phyloP scores from a whole-genome alignment of 2,329 filamentous ascomycete genomes.

The Verticillium zaregamsianum region DNA sequence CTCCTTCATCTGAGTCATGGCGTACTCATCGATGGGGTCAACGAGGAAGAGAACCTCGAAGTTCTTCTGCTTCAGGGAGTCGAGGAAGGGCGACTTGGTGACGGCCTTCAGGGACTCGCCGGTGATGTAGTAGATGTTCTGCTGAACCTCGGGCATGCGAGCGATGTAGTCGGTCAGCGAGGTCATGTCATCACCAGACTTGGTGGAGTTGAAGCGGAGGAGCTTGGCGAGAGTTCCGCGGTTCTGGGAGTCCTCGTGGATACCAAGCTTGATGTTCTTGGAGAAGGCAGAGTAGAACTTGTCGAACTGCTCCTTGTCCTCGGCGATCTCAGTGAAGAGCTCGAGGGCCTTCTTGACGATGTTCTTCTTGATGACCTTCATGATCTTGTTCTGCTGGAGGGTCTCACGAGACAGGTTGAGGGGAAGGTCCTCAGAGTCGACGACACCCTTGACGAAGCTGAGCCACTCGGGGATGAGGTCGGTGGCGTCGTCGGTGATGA shows the following conservation, averaged over 20 bases:
- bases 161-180: constrained; percentile 97
- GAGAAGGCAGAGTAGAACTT: constrained; percentile 99
- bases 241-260: constrained; percentile 99
- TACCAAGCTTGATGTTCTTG: constrained; percentile 99
- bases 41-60: constrained; percentile 99
- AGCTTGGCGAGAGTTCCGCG: constrained; percentile 90
- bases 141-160: constrained; percentile 99
- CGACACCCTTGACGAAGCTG: constrained; percentile 99
- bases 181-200: constrained; percentile 93
- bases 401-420: constrained; percentile 99
- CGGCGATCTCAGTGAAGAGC: constrained; percentile 97
- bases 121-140: constrained; percentile 99
- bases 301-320: constrained; percentile 99
- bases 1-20: constrained; percentile 99
- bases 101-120: constrained; percentile 99
- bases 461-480: constrained; percentile 99
- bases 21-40: constrained; percentile 99
- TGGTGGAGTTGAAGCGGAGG: constrained; percentile 97
- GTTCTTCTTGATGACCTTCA: constrained; percentile 99
- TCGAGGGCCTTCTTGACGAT: constrained; percentile 99
- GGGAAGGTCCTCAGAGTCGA: constrained; percentile 98
- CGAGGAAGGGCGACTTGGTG: constrained; percentile 96
- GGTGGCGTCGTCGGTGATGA: constrained; percentile 99
- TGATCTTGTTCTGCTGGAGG: constrained; percentile 99
- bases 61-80: constrained; percentile 97